Evolutionary conservation across 1,284 basidiomycete genomes (phyloP).

Genomic region (Heterobasidion parviporum): DNA sequence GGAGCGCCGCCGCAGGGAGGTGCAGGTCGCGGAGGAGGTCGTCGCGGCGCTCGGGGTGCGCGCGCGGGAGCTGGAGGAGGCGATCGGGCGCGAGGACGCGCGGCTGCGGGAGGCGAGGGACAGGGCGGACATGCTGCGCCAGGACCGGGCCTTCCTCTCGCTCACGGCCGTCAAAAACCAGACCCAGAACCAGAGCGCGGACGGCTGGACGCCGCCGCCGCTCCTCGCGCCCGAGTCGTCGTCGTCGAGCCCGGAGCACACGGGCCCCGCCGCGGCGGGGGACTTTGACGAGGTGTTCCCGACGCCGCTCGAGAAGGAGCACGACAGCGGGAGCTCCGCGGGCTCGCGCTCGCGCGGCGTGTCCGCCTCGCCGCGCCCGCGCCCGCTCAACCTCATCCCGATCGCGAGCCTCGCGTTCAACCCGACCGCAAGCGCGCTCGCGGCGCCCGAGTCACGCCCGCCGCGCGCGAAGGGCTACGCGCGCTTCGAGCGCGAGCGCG

Average conservation of each 20-base stretch:
- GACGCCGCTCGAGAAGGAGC: conserved; percentile 12
- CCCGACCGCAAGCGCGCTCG: not conserved
- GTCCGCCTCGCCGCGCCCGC: conserved; percentile 9
- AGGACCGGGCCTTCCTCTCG: conserved; percentile 31
- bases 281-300: conserved; percentile 3
- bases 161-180: conserved; percentile 20
- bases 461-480: conserved; percentile 29
- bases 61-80: conserved; percentile 29
- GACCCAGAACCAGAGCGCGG: not conserved
- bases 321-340: conserved; percentile 1
- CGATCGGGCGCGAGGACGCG: conserved; percentile 39
- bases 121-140: conserved; percentile 37
- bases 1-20: conserved; percentile 55
- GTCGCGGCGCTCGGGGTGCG: conserved; percentile 25
- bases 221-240: not conserved
- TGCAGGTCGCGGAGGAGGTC: conserved; percentile 64
- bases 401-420: conserved; percentile 14
- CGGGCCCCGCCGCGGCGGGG: conserved; percentile 3
- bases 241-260: not conserved
- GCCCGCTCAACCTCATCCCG: not conserved
- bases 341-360: conserved; percentile 3
- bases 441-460: not conserved
- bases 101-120: conserved; percentile 41
- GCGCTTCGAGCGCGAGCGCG: conserved; percentile 32
- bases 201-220: conserved; percentile 2